Evolutionary conservation across 2,329 filamentous ascomycete genomes (phyloP), one percentile per base, ranked within the genome.

Genomic region (Talaromyces sp.): DNA sequence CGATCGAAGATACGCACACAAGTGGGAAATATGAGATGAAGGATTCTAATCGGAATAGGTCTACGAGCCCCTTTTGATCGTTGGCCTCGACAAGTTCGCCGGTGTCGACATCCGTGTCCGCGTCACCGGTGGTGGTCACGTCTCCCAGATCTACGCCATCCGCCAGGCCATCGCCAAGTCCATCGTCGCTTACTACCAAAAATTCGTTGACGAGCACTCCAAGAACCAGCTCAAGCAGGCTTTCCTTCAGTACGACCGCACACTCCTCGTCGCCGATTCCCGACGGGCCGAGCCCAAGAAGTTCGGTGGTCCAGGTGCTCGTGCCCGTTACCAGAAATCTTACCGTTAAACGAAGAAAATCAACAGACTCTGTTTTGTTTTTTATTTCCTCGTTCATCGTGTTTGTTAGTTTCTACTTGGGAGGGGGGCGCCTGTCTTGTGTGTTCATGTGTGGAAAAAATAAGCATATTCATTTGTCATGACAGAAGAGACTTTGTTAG

Each of bases 211-310:
- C 81, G 95, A 99, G 91, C 93, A 98, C 91, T 92, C 91, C 86
- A 99, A 99, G 91, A 97, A 98, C 89, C 87, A 93, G 85, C 89
- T 99, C 80, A 99, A 98, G 92, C 90, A 94, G 85, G 91, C 92
- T 74, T 89, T 99, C 75, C 91, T 94, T 79, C 89, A 93, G 82
- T 99, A 94, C 87, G 93, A 97, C 87, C 89, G 93, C 80, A 96
- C 93, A 81, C 90, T 99, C 74, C 91, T 99, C 79, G 95, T 99
- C 78, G 95, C 95, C 83, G 95, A 99, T 85, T 97, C 97, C 90
- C 91, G 95, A 83, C 92, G 95, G 77, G 95, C 92, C 84, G 95
- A 99, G 89, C 94, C 94, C 85, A 98, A 98, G 93, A 97, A 97
- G 88, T 85, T 85, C 79, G 84, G 83, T 78, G 82, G 82, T 91